Percentiles rank a stretch among this genome's conserved stretches.
Evolutionary conservation across 805 yeast species (phyloP).

Genomic region (Wickerhamiella dianesei): DNA sequence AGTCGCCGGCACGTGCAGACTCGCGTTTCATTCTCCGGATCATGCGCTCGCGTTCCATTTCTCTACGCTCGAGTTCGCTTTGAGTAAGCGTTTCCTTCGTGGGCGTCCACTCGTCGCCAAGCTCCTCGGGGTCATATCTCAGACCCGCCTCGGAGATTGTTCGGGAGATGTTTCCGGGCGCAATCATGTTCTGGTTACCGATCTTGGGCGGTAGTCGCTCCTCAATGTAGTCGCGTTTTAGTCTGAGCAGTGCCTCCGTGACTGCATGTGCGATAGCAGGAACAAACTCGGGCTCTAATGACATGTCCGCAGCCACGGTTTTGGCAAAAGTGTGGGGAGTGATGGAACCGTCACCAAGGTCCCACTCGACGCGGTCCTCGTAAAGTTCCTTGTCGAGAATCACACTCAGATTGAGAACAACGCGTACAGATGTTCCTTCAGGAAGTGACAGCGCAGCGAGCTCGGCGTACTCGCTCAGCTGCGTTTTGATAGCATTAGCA

Average conservation of each 20-base stretch:
- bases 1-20: slow-evolving; percentile 53
- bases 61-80: slow-evolving; percentile 89
- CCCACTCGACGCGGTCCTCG: slow-evolving; percentile 95
- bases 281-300: slow-evolving; percentile 68
- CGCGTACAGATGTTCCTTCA: slow-evolving; percentile 51
- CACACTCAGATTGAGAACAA: slow-evolving; percentile 66
- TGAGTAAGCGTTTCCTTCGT: slow-evolving; percentile 71
- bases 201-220: slow-evolving; percentile 36
- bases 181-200: slow-evolving; percentile 43
- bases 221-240: slow-evolving; percentile 73
- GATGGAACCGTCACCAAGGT: slow-evolving; percentile 36
- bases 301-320: slow-evolving; percentile 71
- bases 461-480: slow-evolving; percentile 60
- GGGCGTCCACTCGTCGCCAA: slow-evolving; percentile 81
- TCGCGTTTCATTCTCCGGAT: slow-evolving; percentile 87
- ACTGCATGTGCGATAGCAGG: slow-evolving; percentile 82
- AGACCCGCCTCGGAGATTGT: slow-evolving; percentile 37
- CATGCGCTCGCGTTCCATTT: slow-evolving; percentile 86
- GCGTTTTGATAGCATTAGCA: slow-evolving; percentile 59
- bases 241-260: slow-evolving; percentile 61
- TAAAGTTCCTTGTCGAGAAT: slow-evolving; percentile 70
- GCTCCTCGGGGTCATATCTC: slow-evolving; percentile 59
- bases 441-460: slow-evolving; percentile 57
- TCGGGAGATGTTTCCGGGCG: slow-evolving; percentile 33
- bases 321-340: slow-evolving; percentile 79